Conservation (phyloP, 2,329 filamentous ascomycete species). For the Laburnicola sp. region DNA sequence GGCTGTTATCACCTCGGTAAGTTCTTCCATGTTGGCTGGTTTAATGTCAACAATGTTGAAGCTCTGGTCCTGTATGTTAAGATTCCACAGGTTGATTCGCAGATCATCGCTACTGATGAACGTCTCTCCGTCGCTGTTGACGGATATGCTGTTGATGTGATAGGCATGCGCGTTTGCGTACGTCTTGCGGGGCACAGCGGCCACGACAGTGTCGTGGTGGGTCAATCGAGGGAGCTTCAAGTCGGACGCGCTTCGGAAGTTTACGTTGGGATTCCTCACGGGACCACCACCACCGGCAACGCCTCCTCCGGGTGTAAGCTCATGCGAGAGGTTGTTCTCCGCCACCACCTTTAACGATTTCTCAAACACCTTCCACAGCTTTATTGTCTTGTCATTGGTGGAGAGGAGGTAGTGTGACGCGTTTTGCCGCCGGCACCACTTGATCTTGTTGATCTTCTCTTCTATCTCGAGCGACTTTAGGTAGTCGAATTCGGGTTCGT, state of each 20-base stretch:
- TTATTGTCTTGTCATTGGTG: conserved; percentile 99
- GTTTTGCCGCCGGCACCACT: conserved; percentile 98
- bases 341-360: conserved; percentile 99
- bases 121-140: conserved; percentile 98
- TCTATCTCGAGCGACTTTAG: conserved; percentile 99
- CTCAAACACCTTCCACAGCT: conserved; percentile 99
- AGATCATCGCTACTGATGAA: conserved; percentile 99
- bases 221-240: conserved; percentile 94
- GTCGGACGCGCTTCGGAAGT: conserved; percentile 79
- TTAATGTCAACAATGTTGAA: conserved; percentile 99
- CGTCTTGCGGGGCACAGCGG: conserved; percentile 90
- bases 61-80: conserved; percentile 99
- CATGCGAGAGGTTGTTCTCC: conserved; percentile 96
- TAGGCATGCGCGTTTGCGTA: conserved; percentile 99
- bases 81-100: conserved; percentile 97
- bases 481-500: conserved; percentile 99
- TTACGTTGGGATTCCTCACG: conserved; percentile 70
- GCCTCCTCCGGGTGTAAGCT: conserved; percentile 75
- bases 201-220: conserved; percentile 97
- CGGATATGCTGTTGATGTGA: conserved; percentile 99
- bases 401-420: conserved; percentile 97
- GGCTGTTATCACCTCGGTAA: conserved; percentile 97
- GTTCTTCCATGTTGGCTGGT: conserved; percentile 98
- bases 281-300: conserved; percentile 76
- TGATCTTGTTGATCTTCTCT: conserved; percentile 99